A percentile compares a stretch with the other conserved stretches of the same genome.
These are phyloP conservation scores for Naematelia encephala DNA, from an alignment of 768 basidiomycete species.

Conservation along the genomic window DNA sequence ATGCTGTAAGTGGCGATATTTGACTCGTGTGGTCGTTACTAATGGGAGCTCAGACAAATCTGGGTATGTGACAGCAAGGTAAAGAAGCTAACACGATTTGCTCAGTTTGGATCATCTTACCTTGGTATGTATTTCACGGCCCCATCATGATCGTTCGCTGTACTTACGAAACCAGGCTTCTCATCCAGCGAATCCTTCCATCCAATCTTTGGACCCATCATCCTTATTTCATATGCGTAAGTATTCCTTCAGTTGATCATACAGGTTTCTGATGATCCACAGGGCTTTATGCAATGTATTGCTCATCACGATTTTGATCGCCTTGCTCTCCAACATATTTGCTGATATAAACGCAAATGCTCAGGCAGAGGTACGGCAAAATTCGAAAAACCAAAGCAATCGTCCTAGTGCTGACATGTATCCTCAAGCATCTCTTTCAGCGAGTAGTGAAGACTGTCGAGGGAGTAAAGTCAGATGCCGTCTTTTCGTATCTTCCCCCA, in stretches of 20 bases:
- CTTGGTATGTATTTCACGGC: conserved; percentile 23
- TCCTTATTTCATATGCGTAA: conserved; percentile 49
- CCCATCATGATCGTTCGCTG: neutral
- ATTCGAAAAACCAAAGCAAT: too few relatives aligned
- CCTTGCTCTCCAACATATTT: conserved; percentile 85
- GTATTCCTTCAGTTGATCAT: conserved; percentile 3
- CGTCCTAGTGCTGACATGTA: neutral
- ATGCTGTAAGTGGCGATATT: conserved; percentile 38
- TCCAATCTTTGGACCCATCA: conserved; percentile 48
- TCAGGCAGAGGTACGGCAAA: conserved; percentile 64
- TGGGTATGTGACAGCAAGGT: conserved; percentile 25
- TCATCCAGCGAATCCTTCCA: conserved; percentile 45
- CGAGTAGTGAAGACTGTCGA: conserved; percentile 81
- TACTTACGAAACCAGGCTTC: conserved; percentile 31
- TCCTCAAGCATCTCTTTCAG: conserved; percentile 73
- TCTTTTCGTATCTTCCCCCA: conserved; percentile 89
- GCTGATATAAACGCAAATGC: conserved; percentile 71
- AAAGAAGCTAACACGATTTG: neutral
- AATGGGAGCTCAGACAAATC: conserved; percentile 24
- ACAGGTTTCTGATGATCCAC: neutral
- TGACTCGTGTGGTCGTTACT: neutral
- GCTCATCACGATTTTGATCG: conserved; percentile 64
- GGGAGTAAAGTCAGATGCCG: conserved; percentile 82
- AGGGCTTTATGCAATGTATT: conserved; percentile 46
- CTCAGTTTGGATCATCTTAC: conserved; percentile 42